phyloP scores from a whole-genome alignment of 2,329 filamentous ascomycete species.

The Neonectria hederae region DNA sequence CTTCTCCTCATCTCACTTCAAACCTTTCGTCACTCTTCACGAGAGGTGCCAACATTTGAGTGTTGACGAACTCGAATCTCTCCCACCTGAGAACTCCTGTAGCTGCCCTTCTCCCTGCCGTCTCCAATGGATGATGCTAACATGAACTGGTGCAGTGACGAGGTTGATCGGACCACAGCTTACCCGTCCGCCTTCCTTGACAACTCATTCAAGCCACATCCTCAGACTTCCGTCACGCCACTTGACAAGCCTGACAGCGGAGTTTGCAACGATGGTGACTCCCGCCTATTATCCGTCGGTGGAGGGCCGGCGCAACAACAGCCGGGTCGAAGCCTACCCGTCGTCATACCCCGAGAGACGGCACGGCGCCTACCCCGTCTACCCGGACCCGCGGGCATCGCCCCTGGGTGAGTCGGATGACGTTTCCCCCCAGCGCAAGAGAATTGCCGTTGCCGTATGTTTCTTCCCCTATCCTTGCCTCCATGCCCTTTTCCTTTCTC shows the following conservation, averaged over 20 bases:
- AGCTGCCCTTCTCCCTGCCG: neutral
- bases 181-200: neutral
- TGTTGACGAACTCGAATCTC: neutral
- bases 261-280: constrained; percentile 34
- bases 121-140: neutral
- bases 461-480: neutral
- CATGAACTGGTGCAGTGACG: neutral
- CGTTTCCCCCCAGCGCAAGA: constrained; percentile 60
- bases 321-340: constrained; percentile 30
- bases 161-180: neutral
- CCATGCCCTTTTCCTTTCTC: neutral
- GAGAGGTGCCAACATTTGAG: neutral
- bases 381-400: constrained; percentile 31
- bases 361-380: constrained; percentile 25
- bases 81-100: neutral
- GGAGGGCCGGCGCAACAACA: constrained; percentile 32
- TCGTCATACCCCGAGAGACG: constrained; percentile 37
- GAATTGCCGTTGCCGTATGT: constrained; percentile 68
- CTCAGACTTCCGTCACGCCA: neutral
- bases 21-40: neutral
- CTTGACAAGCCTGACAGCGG: neutral
- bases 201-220: neutral
- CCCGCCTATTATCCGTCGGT: constrained; percentile 31
- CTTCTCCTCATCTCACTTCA: constrained; percentile 31
- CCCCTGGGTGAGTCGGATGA: constrained; percentile 50